Conservation (phyloP, 2,329 filamentous ascomycete species). For the Calonectria leucothoes region DNA sequence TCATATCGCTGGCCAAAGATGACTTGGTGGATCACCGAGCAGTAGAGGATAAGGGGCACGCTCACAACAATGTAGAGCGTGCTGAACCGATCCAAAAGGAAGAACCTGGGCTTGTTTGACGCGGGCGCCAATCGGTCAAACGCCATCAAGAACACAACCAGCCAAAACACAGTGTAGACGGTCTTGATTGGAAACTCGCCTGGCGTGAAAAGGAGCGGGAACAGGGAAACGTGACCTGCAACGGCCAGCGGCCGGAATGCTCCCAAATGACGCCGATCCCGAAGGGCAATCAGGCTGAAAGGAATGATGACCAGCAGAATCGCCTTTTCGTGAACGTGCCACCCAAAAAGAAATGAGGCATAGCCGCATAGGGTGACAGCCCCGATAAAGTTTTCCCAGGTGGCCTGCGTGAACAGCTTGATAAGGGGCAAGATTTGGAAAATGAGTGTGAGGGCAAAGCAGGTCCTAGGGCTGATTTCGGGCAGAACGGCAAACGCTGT, state of each 20-base stretch:
- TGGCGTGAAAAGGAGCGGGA: constrained; percentile 91
- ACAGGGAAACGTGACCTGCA: constrained; percentile 93
- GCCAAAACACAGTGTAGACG: constrained; percentile 92
- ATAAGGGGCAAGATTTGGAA: constrained; percentile 84
- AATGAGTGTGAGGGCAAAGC: constrained; percentile 84
- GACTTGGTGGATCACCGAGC: constrained; percentile 84
- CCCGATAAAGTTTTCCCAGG: constrained; percentile 90
- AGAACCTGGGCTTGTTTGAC: constrained; percentile 82
- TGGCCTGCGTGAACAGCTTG: constrained; percentile 84
- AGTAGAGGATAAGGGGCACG: constrained; percentile 90
- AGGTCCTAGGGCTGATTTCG: constrained; percentile 82
- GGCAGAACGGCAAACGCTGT: constrained; percentile 94
- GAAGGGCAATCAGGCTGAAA: constrained; percentile 91
- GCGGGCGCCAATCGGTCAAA: constrained; percentile 92
- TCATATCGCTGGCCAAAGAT: constrained; percentile 86
- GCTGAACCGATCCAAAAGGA: constrained; percentile 91
- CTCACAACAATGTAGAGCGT: constrained; percentile 90
- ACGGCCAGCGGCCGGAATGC: constrained; percentile 94
- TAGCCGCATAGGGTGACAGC: constrained; percentile 94
- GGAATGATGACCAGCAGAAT: constrained; percentile 94
- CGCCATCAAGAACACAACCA: constrained; percentile 83
- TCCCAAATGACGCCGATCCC: constrained; percentile 88
- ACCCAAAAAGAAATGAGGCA: constrained; percentile 96
- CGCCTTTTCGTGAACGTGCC: constrained; percentile 99
- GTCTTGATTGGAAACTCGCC: constrained; percentile 96